Evolutionary conservation across 306 rosid genomes (phyloP).

Genomic region (Quercus parvula): DNA sequence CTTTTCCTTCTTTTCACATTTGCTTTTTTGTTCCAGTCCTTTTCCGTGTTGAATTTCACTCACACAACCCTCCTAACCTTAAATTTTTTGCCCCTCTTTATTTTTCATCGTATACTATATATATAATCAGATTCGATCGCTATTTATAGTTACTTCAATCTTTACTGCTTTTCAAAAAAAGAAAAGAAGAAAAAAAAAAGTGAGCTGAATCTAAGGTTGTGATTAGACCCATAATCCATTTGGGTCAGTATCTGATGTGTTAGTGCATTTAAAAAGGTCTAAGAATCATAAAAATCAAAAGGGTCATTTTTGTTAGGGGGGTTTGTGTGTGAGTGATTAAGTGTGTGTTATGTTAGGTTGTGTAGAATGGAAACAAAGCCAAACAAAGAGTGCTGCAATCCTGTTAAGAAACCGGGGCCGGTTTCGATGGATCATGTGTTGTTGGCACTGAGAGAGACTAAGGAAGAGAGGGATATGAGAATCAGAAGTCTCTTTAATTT

Average conservation of each 20-base stretch:
- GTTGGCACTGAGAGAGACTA: slow-evolving; percentile 74
- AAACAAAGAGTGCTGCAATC: slow-evolving; percentile 46
- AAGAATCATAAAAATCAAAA: too few species aligned
- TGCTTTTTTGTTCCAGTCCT: slow-evolving; percentile 7
- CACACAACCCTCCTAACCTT: neutral
- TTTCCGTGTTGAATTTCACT: slow-evolving; percentile 24
- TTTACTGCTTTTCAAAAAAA: neutral
- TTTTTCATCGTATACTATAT: neutral
- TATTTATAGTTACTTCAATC: neutral
- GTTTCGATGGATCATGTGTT: slow-evolving; percentile 88
- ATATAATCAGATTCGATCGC: slow-evolving; percentile 23
- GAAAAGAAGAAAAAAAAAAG: too few species aligned
- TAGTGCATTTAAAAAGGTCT: neutral
- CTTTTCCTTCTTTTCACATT: neutral
- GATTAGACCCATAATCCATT: neutral
- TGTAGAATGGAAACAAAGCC: slow-evolving; percentile 32
- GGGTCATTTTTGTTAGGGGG: too few species aligned
- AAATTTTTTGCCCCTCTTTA: neutral
- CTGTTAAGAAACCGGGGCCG: slow-evolving; percentile 59
- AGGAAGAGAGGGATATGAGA: slow-evolving; percentile 70
- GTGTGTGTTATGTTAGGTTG: slow-evolving; percentile 6
- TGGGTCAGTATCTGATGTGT: neutral
- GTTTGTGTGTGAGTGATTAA: neutral
- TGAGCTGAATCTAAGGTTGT: neutral
- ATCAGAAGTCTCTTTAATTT: slow-evolving; percentile 61